Base-by-base conservation (phyloP, 2,329 filamentous ascomycete species). In the Thielaviopsis punctulata region DNA sequence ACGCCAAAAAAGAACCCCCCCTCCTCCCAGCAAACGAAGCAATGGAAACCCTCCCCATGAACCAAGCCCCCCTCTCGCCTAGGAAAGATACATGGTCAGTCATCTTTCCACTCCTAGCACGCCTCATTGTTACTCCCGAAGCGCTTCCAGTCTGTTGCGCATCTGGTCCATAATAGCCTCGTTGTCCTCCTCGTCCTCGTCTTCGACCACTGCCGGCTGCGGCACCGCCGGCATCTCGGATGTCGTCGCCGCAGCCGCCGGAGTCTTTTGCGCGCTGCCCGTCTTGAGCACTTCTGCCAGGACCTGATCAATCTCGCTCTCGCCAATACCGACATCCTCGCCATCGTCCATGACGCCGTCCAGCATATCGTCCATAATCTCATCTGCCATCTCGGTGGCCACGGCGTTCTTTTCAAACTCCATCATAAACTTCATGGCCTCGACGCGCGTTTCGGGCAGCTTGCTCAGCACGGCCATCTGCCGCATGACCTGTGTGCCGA, bases 311-410 rank as follows among this genome's bases (percentile, higher is more conserved):
- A 96, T 86, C 72, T 96, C 90, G 19, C 69, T 70, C 62, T 84
- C 81, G 1, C 75, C 80, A 65, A 86, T 82, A 3, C 45, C 53
- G 33, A 55, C 44, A 23, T 44, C 53, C 46, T 45, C 46, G 18
- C 48, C 49, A 54, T 80, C 73, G 56, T 86, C 86, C 55, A 85
- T 79, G 54, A 86, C 77, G 51, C 78, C 72, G 59, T 86, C 70
- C 49, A 82, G 68, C 53, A 88, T 82, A 58, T 82, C 76, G n/a
- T 88, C 86, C 58, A 96, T 69, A 44, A 75, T 80, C 64, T 96
- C 90, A 47, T 82, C 85, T 4, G 94, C 80, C 85, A 96, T 95
- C 70, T 98, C 92, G 72, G 96, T 90, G 56, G 96, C 94, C 58
- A 98, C 90, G 15, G 90, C 92, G 2, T 92, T 90, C 70, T 88